Conservation (phyloP, 2,329 filamentous ascomycete genomes). For the Neopestalotiopsis sp. region DNA sequence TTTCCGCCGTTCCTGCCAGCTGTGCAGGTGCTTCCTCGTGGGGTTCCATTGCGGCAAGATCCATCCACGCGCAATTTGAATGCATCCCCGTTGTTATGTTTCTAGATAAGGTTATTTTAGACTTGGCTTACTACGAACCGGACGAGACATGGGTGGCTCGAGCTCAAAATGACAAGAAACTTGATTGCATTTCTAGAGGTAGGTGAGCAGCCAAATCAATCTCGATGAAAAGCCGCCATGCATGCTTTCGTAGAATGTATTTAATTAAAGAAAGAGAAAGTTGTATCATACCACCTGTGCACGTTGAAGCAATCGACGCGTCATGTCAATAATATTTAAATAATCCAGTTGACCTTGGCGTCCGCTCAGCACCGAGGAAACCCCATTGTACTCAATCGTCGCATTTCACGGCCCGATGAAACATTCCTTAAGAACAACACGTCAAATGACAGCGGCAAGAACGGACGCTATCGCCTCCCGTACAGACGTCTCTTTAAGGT, state of each 20-base stretch:
- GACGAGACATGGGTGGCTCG: background rate
- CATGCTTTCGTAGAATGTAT: background rate
- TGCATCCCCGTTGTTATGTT: conserved; percentile 2
- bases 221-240: background rate
- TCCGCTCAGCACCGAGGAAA: background rate
- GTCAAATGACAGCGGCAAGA: conserved; percentile 1
- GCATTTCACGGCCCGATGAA: background rate
- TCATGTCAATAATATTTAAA: too few relatives aligned
- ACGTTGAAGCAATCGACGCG: too few relatives aligned
- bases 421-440: background rate
- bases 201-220: background rate
- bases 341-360: background rate
- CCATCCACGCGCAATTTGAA: background rate
- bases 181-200: background rate
- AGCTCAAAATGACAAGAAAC: background rate
- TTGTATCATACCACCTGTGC: too few relatives aligned
- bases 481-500: background rate
- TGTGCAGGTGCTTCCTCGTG: background rate
- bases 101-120: conserved; percentile 16
- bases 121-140: background rate
- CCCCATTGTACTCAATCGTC: background rate
- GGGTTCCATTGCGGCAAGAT: background rate
- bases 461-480: background rate
- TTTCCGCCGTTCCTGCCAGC: background rate
- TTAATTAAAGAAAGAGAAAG: too few relatives aligned